phyloP scores from a whole-genome alignment of 2,329 filamentous ascomycete genomes.

The Penicillium expansum region DNA sequence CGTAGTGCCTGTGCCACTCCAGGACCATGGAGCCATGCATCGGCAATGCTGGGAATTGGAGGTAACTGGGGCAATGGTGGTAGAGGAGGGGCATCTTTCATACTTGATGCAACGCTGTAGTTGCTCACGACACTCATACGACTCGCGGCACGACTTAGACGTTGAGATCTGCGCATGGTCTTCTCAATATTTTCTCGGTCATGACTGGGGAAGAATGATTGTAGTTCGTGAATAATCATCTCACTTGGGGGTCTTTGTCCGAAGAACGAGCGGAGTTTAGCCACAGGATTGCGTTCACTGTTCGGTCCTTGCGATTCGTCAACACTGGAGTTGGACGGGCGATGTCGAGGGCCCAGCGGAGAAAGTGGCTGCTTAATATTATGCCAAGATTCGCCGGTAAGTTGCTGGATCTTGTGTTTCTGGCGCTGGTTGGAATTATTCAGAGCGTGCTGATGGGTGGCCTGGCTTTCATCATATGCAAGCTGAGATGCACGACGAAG shows the following conservation, averaged over 20 bases:
- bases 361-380: conserved; percentile 84
- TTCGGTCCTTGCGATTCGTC: conserved; percentile 28
- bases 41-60: conserved; percentile 91
- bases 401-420: conserved; percentile 81
- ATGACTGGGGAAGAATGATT: conserved; percentile 96
- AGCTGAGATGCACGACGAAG: conserved; percentile 84
- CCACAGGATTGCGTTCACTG: conserved; percentile 36
- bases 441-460: conserved; percentile 64
- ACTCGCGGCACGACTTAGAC: conserved; percentile 88
- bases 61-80: conserved; percentile 25
- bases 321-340: conserved; percentile 25
- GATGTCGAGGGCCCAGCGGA: conserved; percentile 53
- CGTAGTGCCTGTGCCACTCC: conserved; percentile 53
- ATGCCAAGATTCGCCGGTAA: conserved; percentile 83
- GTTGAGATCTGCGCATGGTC: conserved; percentile 85
- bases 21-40: conserved; percentile 70
- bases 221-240: conserved; percentile 92
- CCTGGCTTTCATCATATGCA: conserved; percentile 79
- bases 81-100: conserved; percentile 73
- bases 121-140: conserved; percentile 92
- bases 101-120: conserved; percentile 84
- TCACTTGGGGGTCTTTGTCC: conserved; percentile 92
- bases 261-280: conserved; percentile 65
- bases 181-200: conserved; percentile 92
- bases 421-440: conserved; percentile 67